A percentile compares a stretch with the other conserved stretches of the same genome.
These are phyloP conservation scores for Artemisia annua DNA, from an alignment of 129 eudicot genomes.

Conservation along the genomic window DNA sequence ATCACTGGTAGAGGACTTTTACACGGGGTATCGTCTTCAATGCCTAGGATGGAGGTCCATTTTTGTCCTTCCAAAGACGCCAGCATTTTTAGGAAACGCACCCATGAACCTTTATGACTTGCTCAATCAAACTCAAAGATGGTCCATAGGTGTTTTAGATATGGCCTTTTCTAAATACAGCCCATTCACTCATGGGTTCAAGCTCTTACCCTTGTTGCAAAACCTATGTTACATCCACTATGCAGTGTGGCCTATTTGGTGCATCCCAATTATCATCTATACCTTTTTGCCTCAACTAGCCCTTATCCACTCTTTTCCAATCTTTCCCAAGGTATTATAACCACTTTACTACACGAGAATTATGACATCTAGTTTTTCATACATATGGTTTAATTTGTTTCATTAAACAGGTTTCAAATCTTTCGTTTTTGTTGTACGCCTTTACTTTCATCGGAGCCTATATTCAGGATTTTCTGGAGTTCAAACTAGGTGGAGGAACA, in stretches of 20 bases:
- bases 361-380: conserved; percentile 20
- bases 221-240: conserved; percentile 35
- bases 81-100: conserved; percentile 49
- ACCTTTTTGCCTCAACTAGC: conserved; percentile 51
- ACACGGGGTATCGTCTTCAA: conserved; percentile 44
- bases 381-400: background rate
- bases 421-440: conserved; percentile 34
- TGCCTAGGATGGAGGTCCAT: conserved; percentile 44
- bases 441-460: conserved; percentile 56
- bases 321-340: conserved; percentile 48
- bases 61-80: conserved; percentile 36
- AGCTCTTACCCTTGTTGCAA: conserved; percentile 26
- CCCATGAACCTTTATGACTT: conserved; percentile 55
- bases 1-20: conserved; percentile 47
- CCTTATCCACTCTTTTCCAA: conserved; percentile 25
- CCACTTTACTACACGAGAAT: background rate
- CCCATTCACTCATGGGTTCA: conserved; percentile 34
- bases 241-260: conserved; percentile 45
- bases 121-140: conserved; percentile 49
- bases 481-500: conserved; percentile 42
- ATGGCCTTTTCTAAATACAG: conserved; percentile 30
- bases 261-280: conserved; percentile 43
- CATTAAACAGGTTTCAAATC: conserved; percentile 44
- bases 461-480: conserved; percentile 51
- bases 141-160: conserved; percentile 45